Percentiles rank a stretch among this genome's conserved stretches.
Evolutionary conservation across 805 yeast genomes (phyloP).

Genomic region (Ogataea saltuana): DNA sequence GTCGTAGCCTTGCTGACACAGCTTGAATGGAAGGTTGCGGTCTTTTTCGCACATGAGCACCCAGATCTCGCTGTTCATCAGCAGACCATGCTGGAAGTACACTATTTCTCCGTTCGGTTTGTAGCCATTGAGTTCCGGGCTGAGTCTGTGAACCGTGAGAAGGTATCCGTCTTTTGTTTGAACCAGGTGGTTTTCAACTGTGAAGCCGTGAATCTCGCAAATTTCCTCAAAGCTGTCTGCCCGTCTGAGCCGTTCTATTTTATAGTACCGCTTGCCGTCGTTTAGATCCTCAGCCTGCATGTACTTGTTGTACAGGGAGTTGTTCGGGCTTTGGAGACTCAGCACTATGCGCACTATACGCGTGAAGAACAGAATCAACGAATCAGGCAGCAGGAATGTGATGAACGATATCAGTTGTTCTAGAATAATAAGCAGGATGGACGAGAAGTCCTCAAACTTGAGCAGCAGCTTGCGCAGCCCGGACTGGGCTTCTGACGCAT

Average conservation of each 20-base stretch:
- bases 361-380: conserved; percentile 28
- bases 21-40: conserved; percentile 68
- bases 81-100: conserved; percentile 87
- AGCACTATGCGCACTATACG: conserved; percentile 23
- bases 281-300: conserved; percentile 15
- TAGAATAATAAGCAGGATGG: conserved; percentile 28
- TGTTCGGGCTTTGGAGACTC: conserved; percentile 22
- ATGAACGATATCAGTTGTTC: conserved; percentile 31
- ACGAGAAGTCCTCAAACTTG: conserved; percentile 22
- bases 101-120: conserved; percentile 51
- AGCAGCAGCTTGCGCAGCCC: conserved; percentile 5
- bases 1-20: conserved; percentile 83
- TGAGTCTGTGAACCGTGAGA: conserved; percentile 70
- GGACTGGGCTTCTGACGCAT: not conserved
- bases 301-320: conserved; percentile 27
- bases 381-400: conserved; percentile 29
- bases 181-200: conserved; percentile 74
- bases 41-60: conserved; percentile 40
- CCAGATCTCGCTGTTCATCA: conserved; percentile 83
- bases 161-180: conserved; percentile 76
- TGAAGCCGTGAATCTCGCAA: conserved; percentile 67
- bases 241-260: conserved; percentile 41
- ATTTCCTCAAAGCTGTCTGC: conserved; percentile 63
- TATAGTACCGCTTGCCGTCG: conserved; percentile 20
- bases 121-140: conserved; percentile 37